Percentiles rank a stretch among this genome's conserved stretches.
Evolutionary conservation across 208 protist species (phyloP).

Genomic region (Phytomonas sp.): DNA sequence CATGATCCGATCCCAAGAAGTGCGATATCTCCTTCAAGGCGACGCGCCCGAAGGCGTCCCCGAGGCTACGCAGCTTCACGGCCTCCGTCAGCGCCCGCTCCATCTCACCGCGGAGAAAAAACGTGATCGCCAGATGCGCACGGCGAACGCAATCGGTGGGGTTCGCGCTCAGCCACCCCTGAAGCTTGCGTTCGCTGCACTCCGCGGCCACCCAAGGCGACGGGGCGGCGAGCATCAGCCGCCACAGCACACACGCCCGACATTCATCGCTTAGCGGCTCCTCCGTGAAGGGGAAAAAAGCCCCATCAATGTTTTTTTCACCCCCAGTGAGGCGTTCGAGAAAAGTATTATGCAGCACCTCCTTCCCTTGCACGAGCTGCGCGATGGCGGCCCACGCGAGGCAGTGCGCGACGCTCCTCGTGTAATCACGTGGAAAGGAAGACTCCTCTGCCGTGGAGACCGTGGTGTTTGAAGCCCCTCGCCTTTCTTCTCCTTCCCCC

Average conservation of each 20-base stretch:
- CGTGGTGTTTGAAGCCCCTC: not conserved
- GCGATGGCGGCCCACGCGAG: slow-evolving; percentile 58
- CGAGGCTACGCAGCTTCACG: slow-evolving; percentile 48
- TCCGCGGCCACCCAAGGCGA: slow-evolving; percentile 33
- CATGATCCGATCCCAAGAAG: slow-evolving; percentile 56
- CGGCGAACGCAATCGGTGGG: slow-evolving; percentile 36
- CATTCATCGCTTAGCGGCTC: slow-evolving; percentile 49
- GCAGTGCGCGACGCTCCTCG: slow-evolving; percentile 51
- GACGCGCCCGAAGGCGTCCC: slow-evolving; percentile 35
- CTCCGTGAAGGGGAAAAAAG: slow-evolving; percentile 20
- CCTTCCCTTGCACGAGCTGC: slow-evolving; percentile 52
- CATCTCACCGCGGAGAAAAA: slow-evolving; percentile 75
- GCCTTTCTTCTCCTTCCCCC: not conserved
- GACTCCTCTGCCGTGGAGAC: not conserved
- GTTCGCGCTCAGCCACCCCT: slow-evolving; percentile 16
- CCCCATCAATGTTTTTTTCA: not conserved
- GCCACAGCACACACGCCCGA: slow-evolving; percentile 29
- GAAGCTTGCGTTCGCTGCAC: slow-evolving; percentile 50
- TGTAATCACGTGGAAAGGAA: slow-evolving; percentile 18
- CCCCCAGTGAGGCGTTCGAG: slow-evolving; percentile 24
- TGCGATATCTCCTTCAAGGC: slow-evolving; percentile 44
- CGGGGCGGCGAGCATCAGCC: slow-evolving; percentile 33
- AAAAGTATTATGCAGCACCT: slow-evolving; percentile 18
- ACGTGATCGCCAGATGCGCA: slow-evolving; percentile 62
- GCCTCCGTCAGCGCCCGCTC: slow-evolving; percentile 81